Base-by-base conservation (phyloP, 2,329 filamentous ascomycete species). In the Sporothrix globosa region DNA sequence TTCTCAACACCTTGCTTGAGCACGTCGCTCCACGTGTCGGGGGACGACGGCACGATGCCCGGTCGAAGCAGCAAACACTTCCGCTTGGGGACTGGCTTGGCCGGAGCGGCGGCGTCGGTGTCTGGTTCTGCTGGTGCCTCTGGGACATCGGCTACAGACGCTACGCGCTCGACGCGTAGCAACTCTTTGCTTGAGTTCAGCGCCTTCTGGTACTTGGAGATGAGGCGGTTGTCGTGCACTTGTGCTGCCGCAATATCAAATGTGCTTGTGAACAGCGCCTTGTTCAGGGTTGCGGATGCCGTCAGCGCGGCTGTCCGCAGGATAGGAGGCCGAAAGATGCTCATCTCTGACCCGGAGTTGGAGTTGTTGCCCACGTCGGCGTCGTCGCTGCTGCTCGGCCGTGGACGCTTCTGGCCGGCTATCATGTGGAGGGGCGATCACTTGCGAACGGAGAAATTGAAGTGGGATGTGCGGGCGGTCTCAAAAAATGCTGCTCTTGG, bases 231-330 rank as follows among this genome's bases (percentile, higher is more conserved):
- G 77, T 96, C 91, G 74, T 88, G 86, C 58, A 98, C 84, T 50
- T 91, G 87, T 7, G 93, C 95, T 2, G 93, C 94, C 10, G 93
- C 87, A 30, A 95, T 83, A 30, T 90, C 89, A 69, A 97, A 82
- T 0, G 85, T 91, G 79, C 90, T 92, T 68, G 87, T 84, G 82
- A 98, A 98, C 73, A 96, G 90, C 19, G 90, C 86, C 74, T 92
- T 90, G 82, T 99, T 94, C 73, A 99, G 88, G 13, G 53, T 69
- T 3, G 27, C 34, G n/a, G 69, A 53, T 1, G 73, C 72, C 77
- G 89, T 89, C n/a, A 73, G 44, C 83, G 92, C 92, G 72, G 90
- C 89, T 10, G 80, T 79, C 79, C 92, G 91, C 76, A 95, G 90
- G 72, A 93, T 84, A 30, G 94, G 93, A 61, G 93, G 92, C 74